Evolutionary conservation across 371 early-diverging fungal species (phyloP).

Genomic region (Circinella umbellata): DNA sequence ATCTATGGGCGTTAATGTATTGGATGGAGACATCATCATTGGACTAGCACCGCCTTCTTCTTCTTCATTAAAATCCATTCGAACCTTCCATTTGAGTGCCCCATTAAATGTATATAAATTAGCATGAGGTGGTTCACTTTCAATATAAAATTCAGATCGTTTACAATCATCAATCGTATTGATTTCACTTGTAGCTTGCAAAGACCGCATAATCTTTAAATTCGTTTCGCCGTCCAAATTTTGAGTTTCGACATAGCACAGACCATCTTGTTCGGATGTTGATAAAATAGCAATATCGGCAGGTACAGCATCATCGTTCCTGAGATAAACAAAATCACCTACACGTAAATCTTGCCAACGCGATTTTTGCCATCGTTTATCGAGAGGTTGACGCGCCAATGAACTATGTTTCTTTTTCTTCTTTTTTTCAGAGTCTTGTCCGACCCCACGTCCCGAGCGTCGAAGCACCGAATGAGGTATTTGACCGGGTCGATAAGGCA

Average conservation of each 20-base stretch:
- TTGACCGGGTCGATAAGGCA: slow-evolving; percentile 57
- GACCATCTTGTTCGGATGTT: slow-evolving; percentile 65
- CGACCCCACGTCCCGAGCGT: slow-evolving; percentile 12
- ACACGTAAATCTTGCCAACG: slow-evolving; percentile 87
- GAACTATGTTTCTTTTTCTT: slow-evolving; percentile 20
- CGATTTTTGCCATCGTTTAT: slow-evolving; percentile 56
- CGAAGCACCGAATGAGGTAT: slow-evolving; percentile 55
- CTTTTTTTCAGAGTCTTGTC: slow-evolving; percentile 13
- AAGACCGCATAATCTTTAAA: slow-evolving; percentile 66
- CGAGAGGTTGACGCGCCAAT: slow-evolving; percentile 28
- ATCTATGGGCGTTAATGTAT: background rate
- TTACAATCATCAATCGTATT: slow-evolving; percentile 61
- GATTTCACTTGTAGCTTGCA: slow-evolving; percentile 55
- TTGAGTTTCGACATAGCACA: slow-evolving; percentile 85
- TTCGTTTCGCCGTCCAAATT: slow-evolving; percentile 92
- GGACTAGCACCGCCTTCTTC: background rate
- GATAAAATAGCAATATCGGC: slow-evolving; percentile 80
- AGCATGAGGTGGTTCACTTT: slow-evolving; percentile 83
- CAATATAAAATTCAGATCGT: slow-evolving; percentile 63
- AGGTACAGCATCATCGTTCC: slow-evolving; percentile 92
- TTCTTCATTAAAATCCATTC: slow-evolving; percentile 18
- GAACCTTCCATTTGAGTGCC: slow-evolving; percentile 60
- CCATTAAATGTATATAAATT: slow-evolving; percentile 82
- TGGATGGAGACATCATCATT: background rate
- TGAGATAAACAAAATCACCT: slow-evolving; percentile 89